phyloP scores from a whole-genome alignment of 2,329 filamentous ascomycete species.

The Hymenoscyphus occultus region DNA sequence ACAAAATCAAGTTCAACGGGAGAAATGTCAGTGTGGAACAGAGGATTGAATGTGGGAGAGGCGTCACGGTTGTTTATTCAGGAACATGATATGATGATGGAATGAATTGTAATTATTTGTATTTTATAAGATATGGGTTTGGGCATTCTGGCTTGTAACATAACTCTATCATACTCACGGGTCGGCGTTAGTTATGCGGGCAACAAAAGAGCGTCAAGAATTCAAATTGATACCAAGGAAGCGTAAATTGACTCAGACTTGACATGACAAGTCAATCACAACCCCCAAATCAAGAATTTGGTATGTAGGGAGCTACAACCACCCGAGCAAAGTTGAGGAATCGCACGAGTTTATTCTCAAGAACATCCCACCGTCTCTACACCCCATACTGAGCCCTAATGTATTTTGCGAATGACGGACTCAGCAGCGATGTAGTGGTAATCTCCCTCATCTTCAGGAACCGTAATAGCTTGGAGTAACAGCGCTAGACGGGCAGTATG shows the following conservation, averaged over 20 bases:
- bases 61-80: slow-evolving; percentile 81
- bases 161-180: slow-evolving; percentile 2
- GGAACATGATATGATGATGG: slow-evolving; percentile 33
- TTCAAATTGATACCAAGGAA: neutral
- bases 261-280: neutral
- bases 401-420: slow-evolving; percentile 51
- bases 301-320: slow-evolving; percentile 40
- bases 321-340: slow-evolving; percentile 37
- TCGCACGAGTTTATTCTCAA: slow-evolving; percentile 50
- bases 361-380: slow-evolving; percentile 55
- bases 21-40: slow-evolving; percentile 77
- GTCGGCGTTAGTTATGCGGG: neutral
- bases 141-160: slow-evolving; percentile 6
- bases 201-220: neutral
- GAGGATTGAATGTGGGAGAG: slow-evolving; percentile 80
- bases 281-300: neutral
- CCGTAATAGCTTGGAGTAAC: slow-evolving; percentile 50
- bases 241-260: neutral
- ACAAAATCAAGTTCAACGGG: slow-evolving; percentile 66
- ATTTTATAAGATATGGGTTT: slow-evolving; percentile 5
- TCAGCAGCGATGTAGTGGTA: slow-evolving; percentile 51
- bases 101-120: slow-evolving; percentile 12
- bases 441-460: slow-evolving; percentile 59
- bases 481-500: slow-evolving; percentile 57
- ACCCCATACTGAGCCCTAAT: slow-evolving; percentile 49